A percentile compares a stretch with the other conserved stretches of the same genome.
phyloP scores from a whole-genome alignment of 179 eudicot genomes.

The Camellia oleifera region DNA sequence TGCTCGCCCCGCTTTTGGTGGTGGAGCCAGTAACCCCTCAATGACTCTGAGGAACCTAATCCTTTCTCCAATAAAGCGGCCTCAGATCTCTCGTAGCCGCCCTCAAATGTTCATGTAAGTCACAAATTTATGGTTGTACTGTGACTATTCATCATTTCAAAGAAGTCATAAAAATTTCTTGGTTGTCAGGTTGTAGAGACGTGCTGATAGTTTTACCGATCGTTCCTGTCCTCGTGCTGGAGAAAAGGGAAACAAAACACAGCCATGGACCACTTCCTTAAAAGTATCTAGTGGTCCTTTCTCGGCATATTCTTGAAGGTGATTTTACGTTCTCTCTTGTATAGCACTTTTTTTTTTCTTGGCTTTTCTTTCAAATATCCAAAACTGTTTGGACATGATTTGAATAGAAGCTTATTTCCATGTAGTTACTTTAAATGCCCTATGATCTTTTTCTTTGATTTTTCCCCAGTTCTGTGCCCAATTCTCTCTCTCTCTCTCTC shows the following conservation, averaged over 20 bases:
- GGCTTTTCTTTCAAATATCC: no score
- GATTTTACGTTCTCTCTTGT: no score
- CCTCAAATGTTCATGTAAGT: constrained; percentile 79
- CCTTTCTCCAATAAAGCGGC: constrained; percentile 83
- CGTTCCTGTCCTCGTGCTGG: no score
- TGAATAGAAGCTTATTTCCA: no score
- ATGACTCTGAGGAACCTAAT: constrained; percentile 75
- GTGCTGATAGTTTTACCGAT: no score
- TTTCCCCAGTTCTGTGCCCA: no score
- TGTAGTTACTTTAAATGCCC: no score
- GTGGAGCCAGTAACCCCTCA: constrained; percentile 69
- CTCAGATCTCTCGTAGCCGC: constrained; percentile 76
- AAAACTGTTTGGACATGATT: no score
- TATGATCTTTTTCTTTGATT: no score
- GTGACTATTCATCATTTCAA: background rate
- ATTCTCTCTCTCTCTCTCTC: no score
- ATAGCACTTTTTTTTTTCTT: no score
- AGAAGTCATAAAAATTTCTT: background rate
- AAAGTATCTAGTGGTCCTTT: background rate
- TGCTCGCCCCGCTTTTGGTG: constrained; percentile 47
- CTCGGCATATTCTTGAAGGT: background rate
- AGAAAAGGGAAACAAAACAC: background rate
- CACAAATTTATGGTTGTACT: constrained; percentile 12
- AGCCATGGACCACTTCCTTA: background rate
- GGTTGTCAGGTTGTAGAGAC: constrained; percentile 5